Percentiles rank a stretch among this genome's conserved stretches.
These are phyloP conservation scores for Fraxinus latifolia DNA, from an alignment of 305 asterid species.

Conservation along the genomic window DNA sequence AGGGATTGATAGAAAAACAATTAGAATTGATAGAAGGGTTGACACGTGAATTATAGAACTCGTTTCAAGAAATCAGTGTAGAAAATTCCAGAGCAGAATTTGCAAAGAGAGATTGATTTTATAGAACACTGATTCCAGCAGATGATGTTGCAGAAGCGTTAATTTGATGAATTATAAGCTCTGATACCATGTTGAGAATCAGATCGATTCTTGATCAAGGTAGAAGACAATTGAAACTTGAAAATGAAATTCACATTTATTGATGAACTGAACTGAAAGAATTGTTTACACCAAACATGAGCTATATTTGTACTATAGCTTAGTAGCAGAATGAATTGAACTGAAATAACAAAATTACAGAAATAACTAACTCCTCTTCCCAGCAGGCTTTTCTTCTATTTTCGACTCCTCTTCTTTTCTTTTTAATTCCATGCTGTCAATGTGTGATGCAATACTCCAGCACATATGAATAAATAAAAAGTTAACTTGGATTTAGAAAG, in stretches of 20 bases:
- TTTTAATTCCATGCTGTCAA: background rate
- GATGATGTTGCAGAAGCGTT: background rate
- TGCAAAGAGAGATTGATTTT: background rate
- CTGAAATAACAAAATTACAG: background rate
- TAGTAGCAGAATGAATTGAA: too few relatives aligned
- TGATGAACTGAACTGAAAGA: background rate
- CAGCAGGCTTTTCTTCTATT: background rate
- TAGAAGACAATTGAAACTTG: background rate
- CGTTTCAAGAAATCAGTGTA: background rate
- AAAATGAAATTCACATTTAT: background rate
- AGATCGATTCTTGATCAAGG: too few relatives aligned
- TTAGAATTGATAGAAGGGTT: background rate
- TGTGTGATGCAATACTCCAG: background rate
- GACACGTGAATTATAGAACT: background rate
- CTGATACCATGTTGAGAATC: background rate
- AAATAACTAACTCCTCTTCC: background rate
- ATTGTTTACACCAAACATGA: background rate
- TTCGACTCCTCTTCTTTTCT: background rate
- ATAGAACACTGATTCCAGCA: background rate
- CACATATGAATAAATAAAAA: background rate
- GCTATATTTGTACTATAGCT: background rate
- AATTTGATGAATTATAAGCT: background rate
- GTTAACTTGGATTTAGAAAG: background rate
- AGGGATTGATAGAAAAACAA: background rate
- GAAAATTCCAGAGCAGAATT: background rate